Conservation (phyloP, 2,329 filamentous ascomycete species). For the Venturia carpophila region DNA sequence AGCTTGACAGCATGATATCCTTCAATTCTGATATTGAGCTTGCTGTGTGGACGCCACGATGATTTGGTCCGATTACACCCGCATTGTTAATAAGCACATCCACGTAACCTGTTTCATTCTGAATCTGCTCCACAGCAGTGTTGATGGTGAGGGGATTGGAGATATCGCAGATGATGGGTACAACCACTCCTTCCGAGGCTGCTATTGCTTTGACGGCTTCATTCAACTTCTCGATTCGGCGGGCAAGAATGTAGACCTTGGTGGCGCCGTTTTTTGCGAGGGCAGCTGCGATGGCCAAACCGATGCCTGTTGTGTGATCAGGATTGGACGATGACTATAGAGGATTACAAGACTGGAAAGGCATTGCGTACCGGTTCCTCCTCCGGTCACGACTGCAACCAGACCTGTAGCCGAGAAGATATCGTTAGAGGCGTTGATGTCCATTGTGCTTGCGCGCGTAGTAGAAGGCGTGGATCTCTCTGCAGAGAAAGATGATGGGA, state of each 20-base stretch:
- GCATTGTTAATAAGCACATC: conserved; percentile 48
- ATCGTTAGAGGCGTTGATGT: conserved; percentile 14
- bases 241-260: conserved; percentile 41
- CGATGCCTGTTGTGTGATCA: conserved; percentile 27
- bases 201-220: conserved; percentile 32
- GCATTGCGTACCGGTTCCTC: conserved; percentile 35
- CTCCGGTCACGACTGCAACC: conserved; percentile 47
- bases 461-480: background rate
- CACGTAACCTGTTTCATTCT: conserved; percentile 38
- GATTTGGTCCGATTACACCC: conserved; percentile 40
- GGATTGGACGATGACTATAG: background rate
- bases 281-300: conserved; percentile 34
- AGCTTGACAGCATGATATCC: conserved; percentile 32
- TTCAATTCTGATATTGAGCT: conserved; percentile 37
- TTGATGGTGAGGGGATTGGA: conserved; percentile 36
- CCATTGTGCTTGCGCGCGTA: conserved; percentile 30
- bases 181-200: conserved; percentile 29
- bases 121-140: conserved; percentile 35
- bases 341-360: background rate
- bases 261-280: conserved; percentile 35
- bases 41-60: conserved; percentile 35
- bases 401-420: conserved; percentile 47
- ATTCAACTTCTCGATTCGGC: conserved; percentile 35
- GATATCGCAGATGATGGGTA: conserved; percentile 38
- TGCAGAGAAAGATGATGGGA: background rate